These are phyloP conservation scores for Corylus avellana DNA, from an alignment of 306 rosid genomes.

Conservation along the genomic window DNA sequence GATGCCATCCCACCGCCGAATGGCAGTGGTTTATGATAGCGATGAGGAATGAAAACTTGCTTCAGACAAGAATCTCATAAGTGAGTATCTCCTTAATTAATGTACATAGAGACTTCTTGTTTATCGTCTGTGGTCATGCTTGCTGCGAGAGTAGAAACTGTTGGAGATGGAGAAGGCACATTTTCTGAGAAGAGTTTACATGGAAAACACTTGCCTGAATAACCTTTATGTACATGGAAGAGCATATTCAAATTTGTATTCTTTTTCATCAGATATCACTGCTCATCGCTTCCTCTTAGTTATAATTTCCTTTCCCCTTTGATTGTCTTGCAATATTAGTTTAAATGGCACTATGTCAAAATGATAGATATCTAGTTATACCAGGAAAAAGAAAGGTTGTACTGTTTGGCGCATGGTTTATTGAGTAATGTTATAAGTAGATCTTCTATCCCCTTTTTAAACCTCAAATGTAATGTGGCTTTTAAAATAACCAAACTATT, in stretches of 20 bases:
- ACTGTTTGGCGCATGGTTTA: background rate
- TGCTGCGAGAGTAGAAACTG: background rate
- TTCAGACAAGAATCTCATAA: slow-evolving; percentile 23
- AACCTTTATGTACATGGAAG: background rate
- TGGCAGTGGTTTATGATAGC: slow-evolving; percentile 89
- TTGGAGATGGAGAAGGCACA: background rate
- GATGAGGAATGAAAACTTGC: slow-evolving; percentile 65
- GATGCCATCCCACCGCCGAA: slow-evolving; percentile 64
- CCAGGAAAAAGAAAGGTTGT: background rate
- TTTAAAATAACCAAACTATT: no score
- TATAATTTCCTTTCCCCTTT: background rate
- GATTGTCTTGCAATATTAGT: background rate
- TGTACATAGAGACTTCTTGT: background rate
- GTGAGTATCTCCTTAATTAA: slow-evolving; percentile 30
- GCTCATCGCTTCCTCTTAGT: background rate
- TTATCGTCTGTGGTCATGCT: background rate
- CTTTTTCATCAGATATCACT: background rate
- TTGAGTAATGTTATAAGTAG: background rate
- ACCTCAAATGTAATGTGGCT: no score
- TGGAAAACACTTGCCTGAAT: background rate
- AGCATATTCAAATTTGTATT: background rate
- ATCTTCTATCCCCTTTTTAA: no score
- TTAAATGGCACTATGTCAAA: background rate
- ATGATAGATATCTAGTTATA: background rate
- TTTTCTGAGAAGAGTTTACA: background rate